These are phyloP conservation scores for Cryphonectria radicalis DNA, from an alignment of 2,329 filamentous ascomycete species.

Conservation along the genomic window DNA sequence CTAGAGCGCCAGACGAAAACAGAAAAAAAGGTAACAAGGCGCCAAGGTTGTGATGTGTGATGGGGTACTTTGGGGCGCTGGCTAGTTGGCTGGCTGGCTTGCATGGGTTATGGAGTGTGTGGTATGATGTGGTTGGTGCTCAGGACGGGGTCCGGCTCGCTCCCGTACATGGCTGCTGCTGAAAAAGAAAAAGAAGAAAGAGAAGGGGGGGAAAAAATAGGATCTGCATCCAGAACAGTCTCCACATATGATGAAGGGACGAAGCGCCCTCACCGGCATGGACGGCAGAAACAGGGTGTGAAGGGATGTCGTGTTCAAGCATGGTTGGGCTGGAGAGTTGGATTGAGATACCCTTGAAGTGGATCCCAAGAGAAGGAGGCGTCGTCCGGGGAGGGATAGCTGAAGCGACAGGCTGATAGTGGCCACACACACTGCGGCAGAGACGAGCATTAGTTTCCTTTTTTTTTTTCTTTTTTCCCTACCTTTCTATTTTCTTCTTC, in stretches of 20 bases:
- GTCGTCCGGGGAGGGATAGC: neutral
- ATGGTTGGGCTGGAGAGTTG: slow-evolving; percentile 14
- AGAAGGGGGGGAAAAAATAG: neutral
- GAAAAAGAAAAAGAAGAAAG: neutral
- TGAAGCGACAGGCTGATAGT: neutral
- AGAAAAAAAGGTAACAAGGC: neutral
- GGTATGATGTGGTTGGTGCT: neutral
- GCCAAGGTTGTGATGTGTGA: neutral
- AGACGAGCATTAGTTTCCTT: neutral
- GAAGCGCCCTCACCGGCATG: slow-evolving; percentile 9
- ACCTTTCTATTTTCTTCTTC: no score
- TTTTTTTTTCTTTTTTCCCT: neutral
- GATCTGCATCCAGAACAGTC: neutral
- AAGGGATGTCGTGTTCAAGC: slow-evolving; percentile 18
- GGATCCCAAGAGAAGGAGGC: neutral
- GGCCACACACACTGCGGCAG: neutral
- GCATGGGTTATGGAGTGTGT: neutral
- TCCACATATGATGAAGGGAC: slow-evolving; percentile 3
- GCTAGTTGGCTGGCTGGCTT: neutral
- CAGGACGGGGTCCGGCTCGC: neutral
- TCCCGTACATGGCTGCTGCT: neutral
- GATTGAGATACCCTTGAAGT: neutral
- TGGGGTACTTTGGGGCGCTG: neutral
- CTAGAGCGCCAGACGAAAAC: neutral
- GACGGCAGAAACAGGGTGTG: slow-evolving; percentile 1